These are phyloP conservation scores for Fomitopsis betulina DNA, from an alignment of 1,284 basidiomycete genomes.

Conservation along the genomic window DNA sequence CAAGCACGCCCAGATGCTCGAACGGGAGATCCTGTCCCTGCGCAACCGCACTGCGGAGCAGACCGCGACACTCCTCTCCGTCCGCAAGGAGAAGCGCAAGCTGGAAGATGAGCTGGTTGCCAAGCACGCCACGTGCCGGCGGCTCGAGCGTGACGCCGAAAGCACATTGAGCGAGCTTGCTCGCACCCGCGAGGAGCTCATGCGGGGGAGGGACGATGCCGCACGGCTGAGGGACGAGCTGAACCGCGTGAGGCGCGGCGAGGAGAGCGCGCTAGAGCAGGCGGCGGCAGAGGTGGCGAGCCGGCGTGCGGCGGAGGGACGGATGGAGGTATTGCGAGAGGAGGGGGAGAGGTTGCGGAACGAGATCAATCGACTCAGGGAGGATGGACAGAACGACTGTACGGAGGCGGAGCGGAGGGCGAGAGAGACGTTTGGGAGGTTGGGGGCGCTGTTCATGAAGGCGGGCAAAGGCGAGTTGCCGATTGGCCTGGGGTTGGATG, in stretches of 20 bases:
- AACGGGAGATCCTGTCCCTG: constrained; percentile 38
- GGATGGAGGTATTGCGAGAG: constrained; percentile 18
- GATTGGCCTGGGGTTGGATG: not conserved
- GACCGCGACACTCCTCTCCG: constrained; percentile 25
- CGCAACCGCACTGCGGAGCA: constrained; percentile 33
- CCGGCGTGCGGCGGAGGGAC: constrained; percentile 36
- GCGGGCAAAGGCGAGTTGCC: constrained; percentile 19
- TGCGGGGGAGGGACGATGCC: constrained; percentile 28
- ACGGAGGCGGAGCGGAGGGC: constrained; percentile 12
- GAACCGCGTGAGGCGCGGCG: constrained; percentile 30
- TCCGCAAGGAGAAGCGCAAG: constrained; percentile 41
- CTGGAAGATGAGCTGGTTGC: constrained; percentile 38
- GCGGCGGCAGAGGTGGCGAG: constrained; percentile 35
- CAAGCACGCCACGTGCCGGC: constrained; percentile 41
- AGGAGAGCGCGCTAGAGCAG: constrained; percentile 34
- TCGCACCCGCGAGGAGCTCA: constrained; percentile 35
- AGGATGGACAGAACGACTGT: not conserved
- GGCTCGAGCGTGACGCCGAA: constrained; percentile 30
- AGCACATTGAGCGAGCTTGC: constrained; percentile 11
- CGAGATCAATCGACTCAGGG: constrained; percentile 7
- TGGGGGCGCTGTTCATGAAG: constrained; percentile 18
- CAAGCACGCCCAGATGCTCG: constrained; percentile 21
- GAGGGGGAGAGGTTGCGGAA: constrained; percentile 5
- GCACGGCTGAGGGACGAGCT: constrained; percentile 25
- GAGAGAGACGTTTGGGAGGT: constrained; percentile 17